phyloP scores from a whole-genome alignment of 805 yeast species.

The Kodamaea sagamina region DNA sequence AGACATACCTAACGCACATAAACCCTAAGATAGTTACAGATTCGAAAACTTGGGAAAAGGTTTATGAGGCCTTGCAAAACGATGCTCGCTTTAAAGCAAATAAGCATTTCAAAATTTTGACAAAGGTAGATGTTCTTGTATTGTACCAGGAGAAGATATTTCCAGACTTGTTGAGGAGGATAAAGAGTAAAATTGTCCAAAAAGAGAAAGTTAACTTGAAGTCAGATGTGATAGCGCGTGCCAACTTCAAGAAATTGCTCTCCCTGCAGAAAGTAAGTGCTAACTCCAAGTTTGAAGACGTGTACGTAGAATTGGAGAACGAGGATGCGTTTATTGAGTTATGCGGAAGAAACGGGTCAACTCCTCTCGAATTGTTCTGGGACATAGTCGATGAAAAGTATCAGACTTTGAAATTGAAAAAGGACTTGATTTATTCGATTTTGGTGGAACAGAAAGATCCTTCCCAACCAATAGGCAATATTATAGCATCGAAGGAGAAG shows the following conservation, averaged over 20 bases:
- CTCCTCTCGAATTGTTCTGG: conserved; percentile 74
- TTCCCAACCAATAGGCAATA: not conserved
- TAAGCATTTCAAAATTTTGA: conserved; percentile 53
- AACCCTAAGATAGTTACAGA: conserved; percentile 31
- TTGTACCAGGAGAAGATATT: conserved; percentile 46
- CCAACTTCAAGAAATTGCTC: conserved; percentile 53
- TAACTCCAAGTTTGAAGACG: conserved; percentile 59
- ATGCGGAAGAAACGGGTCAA: conserved; percentile 77
- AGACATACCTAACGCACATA: conserved; percentile 47
- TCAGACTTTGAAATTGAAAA: conserved; percentile 55
- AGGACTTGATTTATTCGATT: conserved; percentile 54
- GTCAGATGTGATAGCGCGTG: conserved; percentile 66
- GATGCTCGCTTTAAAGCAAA: conserved; percentile 61
- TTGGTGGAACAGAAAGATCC: conserved; percentile 8
- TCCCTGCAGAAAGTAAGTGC: conserved; percentile 46
- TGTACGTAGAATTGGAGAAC: conserved; percentile 51
- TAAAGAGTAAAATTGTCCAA: conserved; percentile 23
- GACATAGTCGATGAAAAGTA: conserved; percentile 68
- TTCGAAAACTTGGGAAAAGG: conserved; percentile 39
- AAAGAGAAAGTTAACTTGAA: conserved; percentile 47
- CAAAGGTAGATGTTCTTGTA: conserved; percentile 59
- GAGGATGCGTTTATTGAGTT: conserved; percentile 59
- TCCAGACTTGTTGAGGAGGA: conserved; percentile 25
- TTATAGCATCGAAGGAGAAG: conserved; percentile 15
- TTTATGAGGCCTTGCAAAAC: conserved; percentile 34